Percentiles rank a stretch among this genome's conserved stretches.
Evolutionary conservation across 495 filamentous ascomycete species (phyloP).

Genomic region (Penicillium longicatenatum): DNA sequence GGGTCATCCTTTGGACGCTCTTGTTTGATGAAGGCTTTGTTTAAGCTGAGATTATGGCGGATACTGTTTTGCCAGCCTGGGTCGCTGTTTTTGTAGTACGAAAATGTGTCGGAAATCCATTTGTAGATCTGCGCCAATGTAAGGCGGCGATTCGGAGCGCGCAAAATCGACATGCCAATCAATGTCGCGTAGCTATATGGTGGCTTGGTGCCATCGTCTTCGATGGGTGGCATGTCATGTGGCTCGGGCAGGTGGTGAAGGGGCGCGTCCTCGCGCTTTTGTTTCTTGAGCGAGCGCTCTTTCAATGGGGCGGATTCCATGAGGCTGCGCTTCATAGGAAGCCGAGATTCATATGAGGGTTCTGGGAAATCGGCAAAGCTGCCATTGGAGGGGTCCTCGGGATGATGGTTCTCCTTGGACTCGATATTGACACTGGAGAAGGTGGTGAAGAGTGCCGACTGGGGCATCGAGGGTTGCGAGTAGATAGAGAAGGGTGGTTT

Average conservation of each 20-base stretch:
- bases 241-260: conserved; percentile 63
- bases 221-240: conserved; percentile 73
- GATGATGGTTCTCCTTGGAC: conserved; percentile 67
- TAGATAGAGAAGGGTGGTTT: conserved; percentile 58
- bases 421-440: conserved; percentile 53
- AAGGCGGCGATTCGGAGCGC: conserved; percentile 78
- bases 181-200: conserved; percentile 91
- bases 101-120: conserved; percentile 95
- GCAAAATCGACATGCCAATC: conserved; percentile 95
- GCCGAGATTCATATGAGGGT: conserved; percentile 60
- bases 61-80: conserved; percentile 99
- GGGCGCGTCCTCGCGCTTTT: conserved; percentile 49
- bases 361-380: conserved; percentile 55
- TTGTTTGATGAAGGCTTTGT: conserved; percentile 96
- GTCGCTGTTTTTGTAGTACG: conserved; percentile 79
- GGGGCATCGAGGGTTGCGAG: conserved; percentile 50
- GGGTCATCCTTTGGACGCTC: conserved; percentile 96
- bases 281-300: conserved; percentile 69
- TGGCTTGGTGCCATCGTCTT: conserved; percentile 89
- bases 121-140: conserved; percentile 98
- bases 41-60: conserved; percentile 94
- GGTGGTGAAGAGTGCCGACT: conserved; percentile 66
- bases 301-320: conserved; percentile 75
- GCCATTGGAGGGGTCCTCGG: conserved; percentile 49
- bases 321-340: conserved; percentile 64